Conservation (phyloP, 1,284 basidiomycete genomes). For the Phlebopus sp. region DNA sequence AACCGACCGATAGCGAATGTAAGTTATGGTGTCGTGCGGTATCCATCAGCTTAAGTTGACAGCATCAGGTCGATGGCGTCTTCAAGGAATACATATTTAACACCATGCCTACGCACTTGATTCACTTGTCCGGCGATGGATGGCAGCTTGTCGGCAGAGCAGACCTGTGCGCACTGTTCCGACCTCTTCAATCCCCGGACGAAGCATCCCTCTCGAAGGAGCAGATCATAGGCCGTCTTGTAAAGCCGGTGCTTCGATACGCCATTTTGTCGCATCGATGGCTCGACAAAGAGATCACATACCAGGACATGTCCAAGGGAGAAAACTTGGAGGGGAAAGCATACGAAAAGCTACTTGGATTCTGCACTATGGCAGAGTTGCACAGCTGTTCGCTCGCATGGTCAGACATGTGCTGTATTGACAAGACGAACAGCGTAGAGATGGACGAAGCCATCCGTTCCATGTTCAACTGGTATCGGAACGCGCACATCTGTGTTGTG, state of each 20-base stretch:
- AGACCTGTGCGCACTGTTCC: too few relatives aligned
- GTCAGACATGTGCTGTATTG: slow-evolving; percentile 7
- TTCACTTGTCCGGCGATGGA: too few relatives aligned
- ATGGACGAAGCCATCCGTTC: slow-evolving; percentile 7
- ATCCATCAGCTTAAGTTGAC: too few relatives aligned
- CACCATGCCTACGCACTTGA: too few relatives aligned
- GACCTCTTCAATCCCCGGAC: too few relatives aligned
- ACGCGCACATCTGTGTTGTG: slow-evolving; percentile 1
- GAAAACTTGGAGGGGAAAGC: background rate
- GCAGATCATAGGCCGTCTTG: background rate
- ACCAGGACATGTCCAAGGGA: background rate
- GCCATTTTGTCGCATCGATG: slow-evolving; percentile 6
- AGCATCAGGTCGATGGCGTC: too few relatives aligned
- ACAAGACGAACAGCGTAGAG: slow-evolving; percentile 4
- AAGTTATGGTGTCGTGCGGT: too few relatives aligned
- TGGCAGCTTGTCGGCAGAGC: too few relatives aligned
- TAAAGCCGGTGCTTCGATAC: background rate
- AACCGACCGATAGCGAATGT: too few relatives aligned
- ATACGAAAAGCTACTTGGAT: slow-evolving; percentile 2
- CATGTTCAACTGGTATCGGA: slow-evolving; percentile 8
- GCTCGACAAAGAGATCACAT: slow-evolving; percentile 1
- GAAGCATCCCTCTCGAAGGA: too few relatives aligned
- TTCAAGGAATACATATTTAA: too few relatives aligned
- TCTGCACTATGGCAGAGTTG: background rate
- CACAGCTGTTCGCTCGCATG: slow-evolving; percentile 1